Percentiles rank a stretch among this genome's conserved stretches.
These are phyloP conservation scores for Podila minutissima DNA, from an alignment of 192 early-diverging fungal genomes.

Conservation along the genomic window DNA sequence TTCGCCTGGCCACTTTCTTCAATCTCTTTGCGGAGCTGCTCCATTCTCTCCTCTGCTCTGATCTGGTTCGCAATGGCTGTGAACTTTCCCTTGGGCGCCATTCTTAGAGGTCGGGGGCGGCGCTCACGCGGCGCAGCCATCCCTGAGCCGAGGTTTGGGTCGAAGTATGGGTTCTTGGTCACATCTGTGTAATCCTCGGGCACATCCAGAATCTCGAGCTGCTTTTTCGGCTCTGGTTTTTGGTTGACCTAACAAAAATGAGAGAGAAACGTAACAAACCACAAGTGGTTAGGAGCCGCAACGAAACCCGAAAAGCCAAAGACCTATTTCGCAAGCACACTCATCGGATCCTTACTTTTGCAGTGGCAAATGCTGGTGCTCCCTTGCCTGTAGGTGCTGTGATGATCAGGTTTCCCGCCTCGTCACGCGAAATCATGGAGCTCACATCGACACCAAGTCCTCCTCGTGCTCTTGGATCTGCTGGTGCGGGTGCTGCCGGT, in stretches of 20 bases:
- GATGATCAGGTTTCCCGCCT: conserved; percentile 43
- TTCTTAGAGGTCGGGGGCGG: conserved; percentile 70
- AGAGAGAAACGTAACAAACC: not conserved
- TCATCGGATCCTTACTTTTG: conserved; percentile 26
- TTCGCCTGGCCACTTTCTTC: conserved; percentile 22
- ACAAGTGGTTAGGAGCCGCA: not conserved
- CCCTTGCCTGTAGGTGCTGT: conserved; percentile 23
- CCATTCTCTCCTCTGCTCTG: conserved; percentile 71
- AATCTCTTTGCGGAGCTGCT: conserved; percentile 56
- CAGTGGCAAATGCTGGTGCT: conserved; percentile 39
- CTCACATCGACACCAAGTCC: conserved; percentile 30
- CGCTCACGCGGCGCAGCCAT: conserved; percentile 51
- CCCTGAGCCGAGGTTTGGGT: conserved; percentile 66
- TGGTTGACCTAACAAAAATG: conserved; percentile 14
- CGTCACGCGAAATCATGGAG: conserved; percentile 41
- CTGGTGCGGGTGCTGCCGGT: conserved; percentile 3
- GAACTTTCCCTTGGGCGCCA: conserved; percentile 86
- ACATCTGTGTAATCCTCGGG: conserved; percentile 68
- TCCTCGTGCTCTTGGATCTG: conserved; percentile 25
- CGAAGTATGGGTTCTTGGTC: conserved; percentile 90
- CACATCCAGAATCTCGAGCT: conserved; percentile 57
- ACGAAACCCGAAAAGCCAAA: not conserved
- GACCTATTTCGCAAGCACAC: not conserved
- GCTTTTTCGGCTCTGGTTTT: conserved; percentile 56
- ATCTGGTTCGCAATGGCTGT: conserved; percentile 85